phyloP scores from a whole-genome alignment of 306 rosid genomes.

The Canavalia gladiata region DNA sequence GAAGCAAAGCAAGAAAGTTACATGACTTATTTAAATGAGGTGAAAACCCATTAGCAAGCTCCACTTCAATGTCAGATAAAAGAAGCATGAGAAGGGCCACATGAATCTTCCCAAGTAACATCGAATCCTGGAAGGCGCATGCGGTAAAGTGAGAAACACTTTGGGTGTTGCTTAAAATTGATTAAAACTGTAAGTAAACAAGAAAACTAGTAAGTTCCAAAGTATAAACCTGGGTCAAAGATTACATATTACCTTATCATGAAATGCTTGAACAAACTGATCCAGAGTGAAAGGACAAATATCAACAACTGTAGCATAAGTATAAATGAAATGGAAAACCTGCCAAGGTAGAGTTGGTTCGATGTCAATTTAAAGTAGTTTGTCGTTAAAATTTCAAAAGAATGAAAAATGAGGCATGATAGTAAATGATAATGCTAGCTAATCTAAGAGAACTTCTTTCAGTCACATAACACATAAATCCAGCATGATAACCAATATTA shows the following conservation, averaged over 20 bases:
- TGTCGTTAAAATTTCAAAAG: slow-evolving; percentile 21
- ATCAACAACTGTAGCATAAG: slow-evolving; percentile 70
- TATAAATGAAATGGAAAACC: slow-evolving; percentile 94
- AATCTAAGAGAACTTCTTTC: slow-evolving; percentile 28
- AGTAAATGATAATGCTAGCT: not conserved
- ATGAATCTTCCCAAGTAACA: slow-evolving; percentile 88
- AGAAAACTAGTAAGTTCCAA: slow-evolving; percentile 27
- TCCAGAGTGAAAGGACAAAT: slow-evolving; percentile 90
- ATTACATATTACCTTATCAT: slow-evolving; percentile 79
- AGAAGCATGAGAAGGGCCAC: slow-evolving; percentile 84
- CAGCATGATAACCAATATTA: slow-evolving; percentile 9
- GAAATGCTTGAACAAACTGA: slow-evolving; percentile 93
- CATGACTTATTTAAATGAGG: slow-evolving; percentile 79
- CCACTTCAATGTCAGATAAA: slow-evolving; percentile 76
- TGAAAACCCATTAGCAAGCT: slow-evolving; percentile 63
- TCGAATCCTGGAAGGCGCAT: slow-evolving; percentile 72
- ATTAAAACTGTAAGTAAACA: slow-evolving; percentile 19
- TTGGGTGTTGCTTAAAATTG: slow-evolving; percentile 39
- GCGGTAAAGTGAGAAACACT: slow-evolving; percentile 32
- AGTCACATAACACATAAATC: slow-evolving; percentile 29
- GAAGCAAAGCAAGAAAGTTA: slow-evolving; percentile 91
- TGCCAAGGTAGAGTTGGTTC: slow-evolving; percentile 53
- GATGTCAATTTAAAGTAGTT: slow-evolving; percentile 13
- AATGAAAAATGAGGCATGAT: slow-evolving; percentile 30
- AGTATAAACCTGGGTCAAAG: slow-evolving; percentile 45